Evolutionary conservation across 2,329 filamentous ascomycete genomes (phyloP).

Genomic region (Achaetomium macrosporum): DNA sequence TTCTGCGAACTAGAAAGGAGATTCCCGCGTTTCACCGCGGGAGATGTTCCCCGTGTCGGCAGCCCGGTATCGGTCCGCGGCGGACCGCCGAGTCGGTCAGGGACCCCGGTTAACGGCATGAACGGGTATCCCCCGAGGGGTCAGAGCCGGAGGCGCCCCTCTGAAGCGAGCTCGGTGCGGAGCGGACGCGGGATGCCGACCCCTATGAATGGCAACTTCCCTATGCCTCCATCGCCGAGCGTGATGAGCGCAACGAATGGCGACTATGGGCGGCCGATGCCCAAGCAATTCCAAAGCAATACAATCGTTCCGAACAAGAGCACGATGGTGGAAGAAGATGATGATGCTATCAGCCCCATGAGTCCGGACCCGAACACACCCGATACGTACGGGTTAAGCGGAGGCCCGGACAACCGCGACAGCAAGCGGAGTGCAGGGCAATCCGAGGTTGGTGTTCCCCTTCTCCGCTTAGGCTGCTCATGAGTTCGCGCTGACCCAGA

Average conservation of each 20-base stretch:
- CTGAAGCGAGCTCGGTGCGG: constrained; percentile 57
- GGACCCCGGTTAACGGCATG: constrained; percentile 56
- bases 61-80: constrained; percentile 64
- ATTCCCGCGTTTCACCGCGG: constrained; percentile 72
- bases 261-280: constrained; percentile 69
- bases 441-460: constrained; percentile 20
- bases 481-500: constrained; percentile 21
- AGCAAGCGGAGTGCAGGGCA: constrained; percentile 24
- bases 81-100: constrained; percentile 52
- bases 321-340: constrained; percentile 93
- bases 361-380: constrained; percentile 50
- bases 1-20: constrained; percentile 90
- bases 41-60: constrained; percentile 61
- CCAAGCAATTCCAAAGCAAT: constrained; percentile 89
- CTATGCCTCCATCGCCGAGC: constrained; percentile 54
- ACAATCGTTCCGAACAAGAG: constrained; percentile 98
- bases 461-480: constrained; percentile 9
- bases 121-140: constrained; percentile 44
- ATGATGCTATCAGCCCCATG: constrained; percentile 46
- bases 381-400: constrained; percentile 31
- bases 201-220: constrained; percentile 23
- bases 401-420: constrained; percentile 15
- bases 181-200: constrained; percentile 32
- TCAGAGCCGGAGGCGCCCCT: constrained; percentile 50
- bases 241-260: constrained; percentile 42